These are phyloP conservation scores for Calocera cornea DNA, from an alignment of 768 basidiomycete species.

Conservation along the genomic window DNA sequence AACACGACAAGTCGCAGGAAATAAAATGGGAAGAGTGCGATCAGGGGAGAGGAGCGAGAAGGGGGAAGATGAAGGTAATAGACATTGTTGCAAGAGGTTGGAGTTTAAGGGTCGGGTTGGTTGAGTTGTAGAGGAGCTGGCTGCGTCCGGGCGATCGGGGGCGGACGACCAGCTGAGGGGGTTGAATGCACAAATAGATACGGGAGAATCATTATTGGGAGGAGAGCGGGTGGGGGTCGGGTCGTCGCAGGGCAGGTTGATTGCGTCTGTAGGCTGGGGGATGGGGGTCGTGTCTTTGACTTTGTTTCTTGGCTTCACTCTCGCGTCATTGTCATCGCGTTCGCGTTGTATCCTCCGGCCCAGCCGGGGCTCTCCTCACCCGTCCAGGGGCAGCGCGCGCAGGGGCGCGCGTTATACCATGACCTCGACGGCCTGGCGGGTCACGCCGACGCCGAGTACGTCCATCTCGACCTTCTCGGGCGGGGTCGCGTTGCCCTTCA, in stretches of 20 bases:
- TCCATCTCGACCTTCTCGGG: constrained; percentile 1
- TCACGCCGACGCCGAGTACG: not conserved
- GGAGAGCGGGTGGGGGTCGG: not conserved
- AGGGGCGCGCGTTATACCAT: not conserved
- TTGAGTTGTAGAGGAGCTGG: not conserved
- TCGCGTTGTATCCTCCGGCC: no score
- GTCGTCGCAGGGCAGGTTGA: not conserved
- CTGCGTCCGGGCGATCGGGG: no score
- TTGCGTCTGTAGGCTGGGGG: no score
- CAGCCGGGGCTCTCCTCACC: not conserved
- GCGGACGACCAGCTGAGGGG: no score
- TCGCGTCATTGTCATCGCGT: no score
- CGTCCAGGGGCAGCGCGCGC: not conserved
- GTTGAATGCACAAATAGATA: not conserved
- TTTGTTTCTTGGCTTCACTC: not conserved
- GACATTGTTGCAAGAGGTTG: constrained; percentile 4
- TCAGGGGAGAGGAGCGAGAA: not conserved
- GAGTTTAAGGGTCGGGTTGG: not conserved
- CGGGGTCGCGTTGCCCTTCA: not conserved
- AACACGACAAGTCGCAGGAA: not conserved
- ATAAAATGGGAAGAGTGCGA: not conserved
- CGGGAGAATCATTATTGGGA: not conserved
- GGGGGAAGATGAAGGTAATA: not conserved
- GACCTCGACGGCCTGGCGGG: not conserved
- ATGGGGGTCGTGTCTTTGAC: not conserved